Conservation (phyloP, 1,139 yeast genomes). For the Nakaseomyces bracarensis region DNA sequence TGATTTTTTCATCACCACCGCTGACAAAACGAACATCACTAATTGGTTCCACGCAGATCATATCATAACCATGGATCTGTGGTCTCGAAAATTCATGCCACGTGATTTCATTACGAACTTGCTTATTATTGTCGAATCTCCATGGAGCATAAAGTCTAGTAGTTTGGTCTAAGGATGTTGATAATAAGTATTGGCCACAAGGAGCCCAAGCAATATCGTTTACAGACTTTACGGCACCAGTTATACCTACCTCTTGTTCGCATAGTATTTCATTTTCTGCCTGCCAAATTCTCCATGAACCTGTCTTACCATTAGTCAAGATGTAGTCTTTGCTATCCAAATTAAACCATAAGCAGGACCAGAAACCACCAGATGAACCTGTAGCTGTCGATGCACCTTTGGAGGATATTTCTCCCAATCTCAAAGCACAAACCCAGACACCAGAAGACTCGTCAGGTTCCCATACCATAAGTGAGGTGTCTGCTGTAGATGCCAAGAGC, state of each 20-base stretch:
- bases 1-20: conserved; percentile 92
- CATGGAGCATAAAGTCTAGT: conserved; percentile 74
- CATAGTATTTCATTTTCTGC: conserved; percentile 36
- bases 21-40: conserved; percentile 63
- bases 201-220: conserved; percentile 79
- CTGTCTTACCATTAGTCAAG: conserved; percentile 81
- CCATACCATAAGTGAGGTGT: conserved; percentile 94
- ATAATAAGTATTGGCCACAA: conserved; percentile 57
- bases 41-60: conserved; percentile 72
- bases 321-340: conserved; percentile 43
- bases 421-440: conserved; percentile 74
- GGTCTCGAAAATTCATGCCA: conserved; percentile 97
- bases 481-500: conserved; percentile 82
- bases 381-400: conserved; percentile 98
- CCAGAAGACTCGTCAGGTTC: conserved; percentile 81
- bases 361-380: conserved; percentile 96
- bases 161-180: conserved; percentile 87
- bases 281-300: conserved; percentile 82
- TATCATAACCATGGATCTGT: conserved; percentile 96
- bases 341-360: conserved; percentile 78
- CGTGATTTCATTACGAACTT: conserved; percentile 29
- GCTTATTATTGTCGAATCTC: conserved; percentile 33
- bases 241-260: conserved; percentile 52
- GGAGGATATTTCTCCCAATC: conserved; percentile 86
- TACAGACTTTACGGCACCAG: conserved; percentile 69